These are phyloP conservation scores for Cyphellophora europaea DNA, from an alignment of 2,329 filamentous ascomycete species.

Conservation along the genomic window DNA sequence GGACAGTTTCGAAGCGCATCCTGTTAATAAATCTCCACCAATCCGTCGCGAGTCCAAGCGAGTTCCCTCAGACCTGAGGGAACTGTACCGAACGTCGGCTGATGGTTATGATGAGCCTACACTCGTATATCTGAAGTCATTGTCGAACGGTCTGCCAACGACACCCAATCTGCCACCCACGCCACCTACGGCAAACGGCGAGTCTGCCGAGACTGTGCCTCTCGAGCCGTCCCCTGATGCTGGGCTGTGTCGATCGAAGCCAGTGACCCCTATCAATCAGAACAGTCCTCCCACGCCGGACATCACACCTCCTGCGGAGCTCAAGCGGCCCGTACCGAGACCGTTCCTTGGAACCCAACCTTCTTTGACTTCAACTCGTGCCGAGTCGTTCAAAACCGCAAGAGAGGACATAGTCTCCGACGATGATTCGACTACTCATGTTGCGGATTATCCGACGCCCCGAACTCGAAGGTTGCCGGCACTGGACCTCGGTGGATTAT, in stretches of 20 bases:
- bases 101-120: slow-evolving; percentile 5
- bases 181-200: slow-evolving; percentile 13
- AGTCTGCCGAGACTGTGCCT: slow-evolving; percentile 2
- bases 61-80: slow-evolving; percentile 12
- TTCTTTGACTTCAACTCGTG: slow-evolving; percentile 49
- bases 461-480: not conserved
- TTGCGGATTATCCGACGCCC: not conserved
- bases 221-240: slow-evolving; percentile 11
- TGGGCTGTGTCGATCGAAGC: slow-evolving; percentile 17
- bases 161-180: slow-evolving; percentile 17
- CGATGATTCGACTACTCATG: slow-evolving; percentile 40
- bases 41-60: slow-evolving; percentile 10
- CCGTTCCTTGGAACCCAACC: slow-evolving; percentile 45
- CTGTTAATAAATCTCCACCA: slow-evolving; percentile 7
- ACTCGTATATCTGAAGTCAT: slow-evolving; percentile 2
- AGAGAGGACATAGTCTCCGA: slow-evolving; percentile 55
- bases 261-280: slow-evolving; percentile 18
- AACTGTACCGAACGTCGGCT: slow-evolving; percentile 14
- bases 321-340: slow-evolving; percentile 25
- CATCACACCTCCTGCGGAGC: slow-evolving; percentile 56
- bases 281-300: slow-evolving; percentile 55
- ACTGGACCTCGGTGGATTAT: not conserved
- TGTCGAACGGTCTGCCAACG: slow-evolving; percentile 10
- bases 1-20: slow-evolving; percentile 5
- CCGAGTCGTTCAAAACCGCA: slow-evolving; percentile 65